phyloP scores from a whole-genome alignment of 1,284 basidiomycete genomes.

The Melampsora abietis-canadensis region DNA sequence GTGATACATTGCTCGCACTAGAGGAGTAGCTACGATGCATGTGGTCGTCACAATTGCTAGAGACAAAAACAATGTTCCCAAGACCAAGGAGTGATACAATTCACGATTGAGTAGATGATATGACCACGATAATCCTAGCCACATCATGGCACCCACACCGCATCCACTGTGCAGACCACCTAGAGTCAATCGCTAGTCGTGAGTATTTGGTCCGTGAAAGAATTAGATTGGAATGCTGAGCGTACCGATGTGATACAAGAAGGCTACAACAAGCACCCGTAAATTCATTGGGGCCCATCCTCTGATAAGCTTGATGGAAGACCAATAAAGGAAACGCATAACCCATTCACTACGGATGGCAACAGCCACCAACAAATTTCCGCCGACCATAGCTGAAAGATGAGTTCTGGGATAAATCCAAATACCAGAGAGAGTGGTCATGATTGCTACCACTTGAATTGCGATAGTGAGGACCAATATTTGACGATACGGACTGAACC shows the following conservation, averaged over 20 bases:
- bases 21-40: conserved; percentile 65
- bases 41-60: conserved; percentile 61
- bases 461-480: conserved; percentile 63
- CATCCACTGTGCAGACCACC: conserved; percentile 73
- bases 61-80: conserved; percentile 63
- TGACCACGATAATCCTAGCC: conserved; percentile 52
- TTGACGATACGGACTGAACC: conserved; percentile 60
- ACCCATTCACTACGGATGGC: conserved; percentile 65
- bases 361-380: conserved; percentile 61
- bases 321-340: conserved; percentile 62
- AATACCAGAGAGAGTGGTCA: conserved; percentile 63
- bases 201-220: neutral
- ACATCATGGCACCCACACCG: conserved; percentile 64
- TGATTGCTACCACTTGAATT: conserved; percentile 63
- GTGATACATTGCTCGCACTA: conserved; percentile 70
- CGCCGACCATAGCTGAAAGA: conserved; percentile 64
- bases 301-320: conserved; percentile 51
- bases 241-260: conserved; percentile 43
- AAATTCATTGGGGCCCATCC: conserved; percentile 27
- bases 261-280: conserved; percentile 26
- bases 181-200: neutral
- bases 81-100: conserved; percentile 59
- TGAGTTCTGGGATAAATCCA: conserved; percentile 64
- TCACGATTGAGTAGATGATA: conserved; percentile 65
- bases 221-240: neutral